Conservation (phyloP, 2,329 filamentous ascomycete genomes). For the Fonsecaea pedrosoi region DNA sequence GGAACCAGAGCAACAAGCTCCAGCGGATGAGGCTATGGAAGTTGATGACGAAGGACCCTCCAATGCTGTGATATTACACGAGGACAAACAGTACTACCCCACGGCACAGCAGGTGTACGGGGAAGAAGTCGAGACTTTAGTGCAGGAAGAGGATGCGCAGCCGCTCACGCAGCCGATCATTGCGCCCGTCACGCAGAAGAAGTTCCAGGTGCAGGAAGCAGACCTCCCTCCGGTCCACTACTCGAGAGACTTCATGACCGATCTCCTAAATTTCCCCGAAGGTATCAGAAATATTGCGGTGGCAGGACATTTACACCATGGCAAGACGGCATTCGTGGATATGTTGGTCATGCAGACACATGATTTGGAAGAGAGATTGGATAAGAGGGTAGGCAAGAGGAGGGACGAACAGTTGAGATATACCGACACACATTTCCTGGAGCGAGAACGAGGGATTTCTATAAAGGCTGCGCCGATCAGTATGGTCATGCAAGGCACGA, state of each 20-base stretch:
- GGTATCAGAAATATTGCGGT: conserved; percentile 93
- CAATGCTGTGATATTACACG: conserved; percentile 96
- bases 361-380: conserved; percentile 77
- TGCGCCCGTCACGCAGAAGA: conserved; percentile 90
- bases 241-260: conserved; percentile 89
- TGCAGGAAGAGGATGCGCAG: conserved; percentile 97
- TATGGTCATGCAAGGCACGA: conserved; percentile 82
- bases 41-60: conserved; percentile 89
- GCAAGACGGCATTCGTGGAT: conserved; percentile 97
- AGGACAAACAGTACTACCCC: conserved; percentile 99
- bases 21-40: conserved; percentile 84
- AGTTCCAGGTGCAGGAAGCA: conserved; percentile 90
- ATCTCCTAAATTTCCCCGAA: conserved; percentile 94
- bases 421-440: conserved; percentile 88
- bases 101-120: conserved; percentile 97
- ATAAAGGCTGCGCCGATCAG: conserved; percentile 96
- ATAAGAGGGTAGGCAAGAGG: conserved; percentile 80
- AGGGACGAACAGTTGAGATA: conserved; percentile 91
- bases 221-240: conserved; percentile 89
- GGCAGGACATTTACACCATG: conserved; percentile 92
- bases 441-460: conserved; percentile 87
- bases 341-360: conserved; percentile 97
- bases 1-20: conserved; percentile 66
- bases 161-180: conserved; percentile 91
- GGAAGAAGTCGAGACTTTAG: conserved; percentile 89